phyloP scores from a whole-genome alignment of 2,329 filamentous ascomycete genomes.

The Arthrinium puccinioides region DNA sequence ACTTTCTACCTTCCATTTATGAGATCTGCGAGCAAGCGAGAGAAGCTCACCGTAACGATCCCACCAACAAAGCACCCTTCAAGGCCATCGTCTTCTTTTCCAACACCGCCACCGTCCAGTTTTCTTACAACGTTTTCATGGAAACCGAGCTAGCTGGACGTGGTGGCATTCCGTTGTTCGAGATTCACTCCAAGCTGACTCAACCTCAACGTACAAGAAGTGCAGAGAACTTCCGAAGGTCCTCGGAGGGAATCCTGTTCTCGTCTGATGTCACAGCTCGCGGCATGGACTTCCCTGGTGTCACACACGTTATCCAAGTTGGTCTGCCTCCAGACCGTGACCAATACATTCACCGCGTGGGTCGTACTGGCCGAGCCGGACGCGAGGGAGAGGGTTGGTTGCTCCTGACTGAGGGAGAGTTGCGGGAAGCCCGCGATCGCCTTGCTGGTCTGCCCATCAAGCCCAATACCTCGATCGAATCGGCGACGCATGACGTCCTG shows the following conservation, averaged over 20 bases:
- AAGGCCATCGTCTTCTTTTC: slow-evolving; percentile 95
- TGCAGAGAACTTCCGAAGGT: slow-evolving; percentile 63
- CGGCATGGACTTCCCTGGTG: slow-evolving; percentile 77
- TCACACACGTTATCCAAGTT: slow-evolving; percentile 73
- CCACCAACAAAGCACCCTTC: slow-evolving; percentile 51
- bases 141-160: slow-evolving; percentile 31
- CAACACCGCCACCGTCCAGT: slow-evolving; percentile 64
- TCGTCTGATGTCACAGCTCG: slow-evolving; percentile 75
- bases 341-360: slow-evolving; percentile 70
- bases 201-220: slow-evolving; percentile 63
- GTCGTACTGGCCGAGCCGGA: slow-evolving; percentile 68
- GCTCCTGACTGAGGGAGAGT: slow-evolving; percentile 50
- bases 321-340: slow-evolving; percentile 58
- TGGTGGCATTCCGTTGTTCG: slow-evolving; percentile 31
- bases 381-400: slow-evolving; percentile 68
- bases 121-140: slow-evolving; percentile 52
- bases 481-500: slow-evolving; percentile 41
- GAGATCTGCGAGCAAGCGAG: slow-evolving; percentile 64
- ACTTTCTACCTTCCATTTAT: slow-evolving; percentile 67
- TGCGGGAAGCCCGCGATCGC: slow-evolving; percentile 35
- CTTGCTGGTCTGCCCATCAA: slow-evolving; percentile 56
- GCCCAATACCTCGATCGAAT: slow-evolving; percentile 42
- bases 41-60: slow-evolving; percentile 31
- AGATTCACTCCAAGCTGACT: slow-evolving; percentile 73
- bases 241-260: slow-evolving; percentile 59